Conservation (phyloP, 2,329 filamentous ascomycete species). For the Pseudopithomyces chartarum region DNA sequence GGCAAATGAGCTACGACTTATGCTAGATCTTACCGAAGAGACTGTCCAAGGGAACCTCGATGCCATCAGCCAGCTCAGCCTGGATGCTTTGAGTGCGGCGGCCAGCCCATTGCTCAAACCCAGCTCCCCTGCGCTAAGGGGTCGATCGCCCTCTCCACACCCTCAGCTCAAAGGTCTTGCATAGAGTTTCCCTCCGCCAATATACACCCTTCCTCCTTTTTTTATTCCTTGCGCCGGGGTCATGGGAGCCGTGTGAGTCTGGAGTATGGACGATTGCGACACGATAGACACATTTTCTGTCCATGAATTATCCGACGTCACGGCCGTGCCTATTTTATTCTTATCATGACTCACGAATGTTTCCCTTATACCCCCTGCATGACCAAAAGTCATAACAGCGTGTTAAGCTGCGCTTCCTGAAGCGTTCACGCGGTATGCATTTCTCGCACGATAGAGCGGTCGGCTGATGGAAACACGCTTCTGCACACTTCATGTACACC, state of each 20-base stretch:
- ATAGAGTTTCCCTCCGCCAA: background rate
- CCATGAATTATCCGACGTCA: conserved; percentile 3
- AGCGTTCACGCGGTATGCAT: background rate
- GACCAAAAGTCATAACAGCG: background rate
- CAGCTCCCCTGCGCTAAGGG: conserved; percentile 41
- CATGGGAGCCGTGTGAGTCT: background rate
- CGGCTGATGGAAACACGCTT: background rate
- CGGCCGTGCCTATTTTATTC: conserved; percentile 3
- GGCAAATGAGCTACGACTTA: conserved; percentile 42
- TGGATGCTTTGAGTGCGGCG: conserved; percentile 42
- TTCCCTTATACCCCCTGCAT: conserved; percentile 5
- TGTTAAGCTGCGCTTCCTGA: background rate
- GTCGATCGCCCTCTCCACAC: conserved; percentile 40
- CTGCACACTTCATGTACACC: background rate
- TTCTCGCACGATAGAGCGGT: background rate
- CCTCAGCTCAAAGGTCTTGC: conserved; percentile 20
- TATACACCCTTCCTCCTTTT: background rate
- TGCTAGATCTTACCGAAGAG: conserved; percentile 43
- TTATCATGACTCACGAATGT: conserved; percentile 1
- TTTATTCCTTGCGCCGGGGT: background rate
- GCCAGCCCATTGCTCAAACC: conserved; percentile 43
- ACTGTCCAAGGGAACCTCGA: conserved; percentile 43
- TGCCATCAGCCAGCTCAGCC: conserved; percentile 43
- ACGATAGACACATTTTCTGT: conserved; percentile 1
- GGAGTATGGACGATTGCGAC: background rate